phyloP scores from a whole-genome alignment of 495 filamentous ascomycete species.

The Aspergillus sparsus region DNA sequence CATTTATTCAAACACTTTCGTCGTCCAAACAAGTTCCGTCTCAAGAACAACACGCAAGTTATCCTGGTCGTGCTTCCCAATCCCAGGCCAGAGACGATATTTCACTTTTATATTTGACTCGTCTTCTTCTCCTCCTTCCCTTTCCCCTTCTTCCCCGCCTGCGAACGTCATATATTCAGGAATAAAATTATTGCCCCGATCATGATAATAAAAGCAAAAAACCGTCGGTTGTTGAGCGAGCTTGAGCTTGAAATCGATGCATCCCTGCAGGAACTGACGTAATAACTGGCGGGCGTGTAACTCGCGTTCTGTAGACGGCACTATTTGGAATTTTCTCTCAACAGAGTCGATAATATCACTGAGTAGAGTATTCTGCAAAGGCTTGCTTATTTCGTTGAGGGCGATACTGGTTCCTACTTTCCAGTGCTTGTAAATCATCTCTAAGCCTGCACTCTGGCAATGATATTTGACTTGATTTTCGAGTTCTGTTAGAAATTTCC shows the following conservation, averaged over 20 bases:
- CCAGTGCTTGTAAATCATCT: neutral
- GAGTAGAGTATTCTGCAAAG: neutral
- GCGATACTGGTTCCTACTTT: constrained; percentile 1
- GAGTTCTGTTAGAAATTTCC: neutral
- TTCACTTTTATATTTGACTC: too few relatives aligned
- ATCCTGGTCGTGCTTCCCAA: too few relatives aligned
- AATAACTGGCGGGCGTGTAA: constrained; percentile 2
- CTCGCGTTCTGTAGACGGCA: neutral
- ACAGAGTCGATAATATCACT: neutral
- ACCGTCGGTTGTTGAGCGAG: neutral
- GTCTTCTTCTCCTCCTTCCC: too few relatives aligned
- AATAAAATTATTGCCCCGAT: neutral
- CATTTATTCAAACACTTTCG: too few relatives aligned
- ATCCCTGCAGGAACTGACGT: neutral
- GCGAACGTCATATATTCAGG: constrained; percentile 5
- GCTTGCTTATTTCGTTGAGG: neutral
- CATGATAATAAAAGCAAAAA: neutral
- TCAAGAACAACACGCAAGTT: too few relatives aligned
- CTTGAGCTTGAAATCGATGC: neutral
- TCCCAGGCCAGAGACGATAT: too few relatives aligned
- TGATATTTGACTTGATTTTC: neutral
- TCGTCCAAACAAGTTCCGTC: too few relatives aligned
- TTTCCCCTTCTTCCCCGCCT: neutral
- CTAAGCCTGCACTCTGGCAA: constrained; percentile 1
- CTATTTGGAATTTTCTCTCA: neutral